Percentiles rank a stretch among this genome's conserved stretches.
Conservation (phyloP, 2,329 filamentous ascomycete species). For the Thielaviopsis cerberus region DNA sequence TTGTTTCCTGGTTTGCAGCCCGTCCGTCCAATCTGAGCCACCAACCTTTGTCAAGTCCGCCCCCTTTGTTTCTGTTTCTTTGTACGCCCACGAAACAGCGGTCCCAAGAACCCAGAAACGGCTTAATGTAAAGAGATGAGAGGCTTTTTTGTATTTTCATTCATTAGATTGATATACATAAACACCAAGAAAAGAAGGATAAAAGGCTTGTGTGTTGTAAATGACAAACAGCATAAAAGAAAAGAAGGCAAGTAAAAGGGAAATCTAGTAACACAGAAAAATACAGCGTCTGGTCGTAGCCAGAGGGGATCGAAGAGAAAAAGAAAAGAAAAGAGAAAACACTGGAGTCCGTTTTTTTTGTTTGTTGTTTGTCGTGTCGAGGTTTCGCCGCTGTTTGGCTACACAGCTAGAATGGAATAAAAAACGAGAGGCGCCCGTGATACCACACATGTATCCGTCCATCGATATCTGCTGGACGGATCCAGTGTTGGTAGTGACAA, state of each 20-base stretch:
- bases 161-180: background rate
- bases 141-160: background rate
- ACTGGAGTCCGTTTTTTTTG: background rate
- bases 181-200: background rate
- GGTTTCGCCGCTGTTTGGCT: background rate
- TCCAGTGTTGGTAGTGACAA: too few species aligned
- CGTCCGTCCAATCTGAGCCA: background rate
- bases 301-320: background rate
- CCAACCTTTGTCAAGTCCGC: background rate
- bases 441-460: too few species aligned
- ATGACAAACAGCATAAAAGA: background rate
- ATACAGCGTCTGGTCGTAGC: constrained; percentile 1
- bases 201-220: background rate
- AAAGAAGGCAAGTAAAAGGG: background rate
- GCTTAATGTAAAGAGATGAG: background rate
- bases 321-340: background rate
- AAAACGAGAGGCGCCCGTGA: background rate
- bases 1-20: background rate
- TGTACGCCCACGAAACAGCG: background rate
- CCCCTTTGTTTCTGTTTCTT: background rate
- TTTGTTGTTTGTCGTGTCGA: background rate
- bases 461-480: too few species aligned
- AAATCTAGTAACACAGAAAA: constrained; percentile 1
- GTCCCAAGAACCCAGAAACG: background rate
- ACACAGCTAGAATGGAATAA: background rate